phyloP scores from a whole-genome alignment of 1,284 basidiomycete species.

The Sanghuangporus baumii region DNA sequence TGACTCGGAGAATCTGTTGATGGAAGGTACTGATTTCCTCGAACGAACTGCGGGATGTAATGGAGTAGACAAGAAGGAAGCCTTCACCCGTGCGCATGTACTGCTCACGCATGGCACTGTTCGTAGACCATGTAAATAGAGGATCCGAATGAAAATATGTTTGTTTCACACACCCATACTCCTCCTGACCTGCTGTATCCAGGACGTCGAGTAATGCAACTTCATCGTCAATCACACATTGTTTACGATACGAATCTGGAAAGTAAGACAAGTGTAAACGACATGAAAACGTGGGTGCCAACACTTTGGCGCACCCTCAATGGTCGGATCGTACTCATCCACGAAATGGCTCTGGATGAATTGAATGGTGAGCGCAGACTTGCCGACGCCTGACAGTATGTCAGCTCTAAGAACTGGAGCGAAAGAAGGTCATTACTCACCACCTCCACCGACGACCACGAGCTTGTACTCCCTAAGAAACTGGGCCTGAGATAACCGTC shows the following conservation, averaged over 20 bases:
- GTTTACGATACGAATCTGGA: conserved; percentile 91
- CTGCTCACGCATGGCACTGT: conserved; percentile 93
- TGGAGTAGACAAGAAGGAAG: conserved; percentile 97
- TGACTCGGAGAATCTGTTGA: conserved; percentile 94
- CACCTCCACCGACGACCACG: conserved; percentile 97
- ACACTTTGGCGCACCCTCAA: conserved; percentile 67
- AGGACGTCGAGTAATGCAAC: conserved; percentile 96
- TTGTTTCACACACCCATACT: conserved; percentile 78
- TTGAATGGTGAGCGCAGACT: conserved; percentile 95
- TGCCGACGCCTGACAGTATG: conserved; percentile 77
- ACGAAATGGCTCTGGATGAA: conserved; percentile 98
- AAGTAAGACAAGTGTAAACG: conserved; percentile 11
- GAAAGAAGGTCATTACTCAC: conserved; percentile 40
- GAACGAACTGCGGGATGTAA: conserved; percentile 96
- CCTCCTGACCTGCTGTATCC: conserved; percentile 98
- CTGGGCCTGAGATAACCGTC: conserved; percentile 60
- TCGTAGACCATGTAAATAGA: conserved; percentile 2
- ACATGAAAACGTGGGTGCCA: background rate
- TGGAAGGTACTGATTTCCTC: conserved; percentile 98
- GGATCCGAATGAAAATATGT: conserved; percentile 3
- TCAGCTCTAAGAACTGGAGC: background rate
- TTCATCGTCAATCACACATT: conserved; percentile 96
- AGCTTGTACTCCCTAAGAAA: conserved; percentile 95
- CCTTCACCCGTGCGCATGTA: conserved; percentile 98
- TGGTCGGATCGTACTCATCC: conserved; percentile 98